These are phyloP conservation scores for Ilyonectria mors-panacis DNA, from an alignment of 2,329 filamentous ascomycete genomes.

Conservation along the genomic window DNA sequence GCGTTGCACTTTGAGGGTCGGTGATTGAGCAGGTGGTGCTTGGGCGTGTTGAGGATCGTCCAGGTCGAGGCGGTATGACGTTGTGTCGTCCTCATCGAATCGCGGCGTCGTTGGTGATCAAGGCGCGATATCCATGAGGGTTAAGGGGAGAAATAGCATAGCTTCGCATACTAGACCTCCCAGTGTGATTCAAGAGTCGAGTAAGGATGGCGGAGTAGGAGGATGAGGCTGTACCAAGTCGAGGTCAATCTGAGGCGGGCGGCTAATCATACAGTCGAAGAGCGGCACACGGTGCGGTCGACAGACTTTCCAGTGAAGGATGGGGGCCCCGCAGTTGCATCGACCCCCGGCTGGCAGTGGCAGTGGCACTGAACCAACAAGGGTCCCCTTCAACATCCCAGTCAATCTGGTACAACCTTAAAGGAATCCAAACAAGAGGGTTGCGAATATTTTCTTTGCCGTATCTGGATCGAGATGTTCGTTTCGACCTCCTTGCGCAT, in stretches of 20 bases:
- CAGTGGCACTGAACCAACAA: not conserved
- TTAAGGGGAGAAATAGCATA: constrained; percentile 29
- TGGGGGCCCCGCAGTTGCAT: constrained; percentile 9
- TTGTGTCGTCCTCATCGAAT: constrained; percentile 35
- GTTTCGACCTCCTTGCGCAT: not conserved
- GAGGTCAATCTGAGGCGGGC: constrained; percentile 16
- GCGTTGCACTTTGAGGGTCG: constrained; percentile 16
- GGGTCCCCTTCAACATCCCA: not conserved
- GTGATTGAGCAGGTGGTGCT: constrained; percentile 16
- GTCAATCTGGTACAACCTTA: not conserved
- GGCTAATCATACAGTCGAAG: constrained; percentile 25
- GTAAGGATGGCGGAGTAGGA: constrained; percentile 15
- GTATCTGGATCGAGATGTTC: not conserved
- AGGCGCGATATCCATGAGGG: constrained; percentile 34
- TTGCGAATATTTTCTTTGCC: not conserved
- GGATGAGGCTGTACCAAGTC: constrained; percentile 38
- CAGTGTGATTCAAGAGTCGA: not conserved
- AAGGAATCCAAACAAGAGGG: not conserved
- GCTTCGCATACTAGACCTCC: constrained; percentile 34
- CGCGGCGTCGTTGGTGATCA: constrained; percentile 35
- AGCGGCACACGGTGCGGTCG: constrained; percentile 11
- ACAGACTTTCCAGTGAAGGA: constrained; percentile 1
- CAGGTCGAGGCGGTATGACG: constrained; percentile 23
- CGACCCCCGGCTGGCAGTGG: not conserved
- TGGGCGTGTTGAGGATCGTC: constrained; percentile 14